These are phyloP conservation scores for Suillus subaureus DNA, from an alignment of 768 basidiomycete genomes.

Conservation along the genomic window DNA sequence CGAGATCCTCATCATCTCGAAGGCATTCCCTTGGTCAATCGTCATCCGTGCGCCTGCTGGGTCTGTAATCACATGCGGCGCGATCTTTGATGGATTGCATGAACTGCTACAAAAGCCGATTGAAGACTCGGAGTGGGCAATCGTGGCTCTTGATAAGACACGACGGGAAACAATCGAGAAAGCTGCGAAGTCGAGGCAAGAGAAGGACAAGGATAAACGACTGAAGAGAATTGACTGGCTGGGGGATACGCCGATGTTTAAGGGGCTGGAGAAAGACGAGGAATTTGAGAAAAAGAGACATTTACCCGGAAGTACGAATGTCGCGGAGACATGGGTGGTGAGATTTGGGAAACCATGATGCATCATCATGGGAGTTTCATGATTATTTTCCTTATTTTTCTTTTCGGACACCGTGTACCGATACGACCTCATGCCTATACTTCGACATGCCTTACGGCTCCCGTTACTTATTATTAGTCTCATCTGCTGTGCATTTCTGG, in stretches of 20 bases:
- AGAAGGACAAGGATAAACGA: constrained; percentile 36
- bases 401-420: background rate
- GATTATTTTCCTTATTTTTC: background rate
- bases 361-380: constrained; percentile 1
- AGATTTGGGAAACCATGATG: constrained; percentile 40
- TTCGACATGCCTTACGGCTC: background rate
- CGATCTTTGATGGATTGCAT: constrained; percentile 58
- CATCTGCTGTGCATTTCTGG: background rate
- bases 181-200: constrained; percentile 51
- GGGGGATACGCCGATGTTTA: constrained; percentile 59
- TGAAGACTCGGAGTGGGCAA: constrained; percentile 69
- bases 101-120: constrained; percentile 53
- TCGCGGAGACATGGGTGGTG: constrained; percentile 62
- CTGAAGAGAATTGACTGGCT: constrained; percentile 66
- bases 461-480: background rate
- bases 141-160: constrained; percentile 47
- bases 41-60: constrained; percentile 45
- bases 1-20: constrained; percentile 55
- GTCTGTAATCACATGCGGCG: constrained; percentile 46
- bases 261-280: constrained; percentile 62
- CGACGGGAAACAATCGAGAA: constrained; percentile 47
- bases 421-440: background rate
- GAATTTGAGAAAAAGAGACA: constrained; percentile 53
- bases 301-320: constrained; percentile 44
- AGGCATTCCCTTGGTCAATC: constrained; percentile 66